Conservation (phyloP, 2,329 filamentous ascomycete species). For the Phyllosticta citribraziliensis region DNA sequence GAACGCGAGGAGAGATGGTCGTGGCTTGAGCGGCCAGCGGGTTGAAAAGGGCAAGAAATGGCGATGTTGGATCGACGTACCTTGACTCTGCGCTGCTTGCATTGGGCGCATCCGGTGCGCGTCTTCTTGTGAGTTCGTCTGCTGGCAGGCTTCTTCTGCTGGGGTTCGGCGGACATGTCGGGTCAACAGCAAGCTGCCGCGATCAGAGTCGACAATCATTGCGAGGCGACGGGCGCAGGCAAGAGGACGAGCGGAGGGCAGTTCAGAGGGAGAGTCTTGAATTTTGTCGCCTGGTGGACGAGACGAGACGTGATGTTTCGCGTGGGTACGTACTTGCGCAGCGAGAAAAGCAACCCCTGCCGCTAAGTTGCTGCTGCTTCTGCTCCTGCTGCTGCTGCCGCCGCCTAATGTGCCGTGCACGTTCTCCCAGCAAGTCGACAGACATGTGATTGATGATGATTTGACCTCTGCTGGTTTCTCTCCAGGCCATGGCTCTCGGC, state of each 20-base stretch:
- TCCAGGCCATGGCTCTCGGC: no score
- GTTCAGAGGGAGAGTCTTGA: background rate
- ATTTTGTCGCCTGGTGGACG: background rate
- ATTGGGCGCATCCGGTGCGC: conserved; percentile 9
- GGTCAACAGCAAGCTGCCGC: background rate
- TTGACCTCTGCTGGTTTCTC: no score
- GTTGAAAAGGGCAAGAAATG: background rate
- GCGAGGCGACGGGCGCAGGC: background rate
- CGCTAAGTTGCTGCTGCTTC: background rate
- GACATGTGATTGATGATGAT: background rate
- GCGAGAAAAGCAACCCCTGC: background rate
- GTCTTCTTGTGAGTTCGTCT: conserved; percentile 10
- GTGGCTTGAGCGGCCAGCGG: background rate
- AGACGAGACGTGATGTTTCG: background rate
- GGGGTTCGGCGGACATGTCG: conserved; percentile 6
- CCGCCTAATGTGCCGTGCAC: background rate
- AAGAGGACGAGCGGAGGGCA: background rate
- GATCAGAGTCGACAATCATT: background rate
- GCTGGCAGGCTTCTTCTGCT: background rate
- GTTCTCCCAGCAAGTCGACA: background rate
- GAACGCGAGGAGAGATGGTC: background rate
- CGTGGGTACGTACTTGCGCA: background rate
- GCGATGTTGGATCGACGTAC: background rate
- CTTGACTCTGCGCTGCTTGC: conserved; percentile 10
- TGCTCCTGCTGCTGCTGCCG: background rate